phyloP scores from a whole-genome alignment of 305 asterid genomes.

The Fraxinus velutina region DNA sequence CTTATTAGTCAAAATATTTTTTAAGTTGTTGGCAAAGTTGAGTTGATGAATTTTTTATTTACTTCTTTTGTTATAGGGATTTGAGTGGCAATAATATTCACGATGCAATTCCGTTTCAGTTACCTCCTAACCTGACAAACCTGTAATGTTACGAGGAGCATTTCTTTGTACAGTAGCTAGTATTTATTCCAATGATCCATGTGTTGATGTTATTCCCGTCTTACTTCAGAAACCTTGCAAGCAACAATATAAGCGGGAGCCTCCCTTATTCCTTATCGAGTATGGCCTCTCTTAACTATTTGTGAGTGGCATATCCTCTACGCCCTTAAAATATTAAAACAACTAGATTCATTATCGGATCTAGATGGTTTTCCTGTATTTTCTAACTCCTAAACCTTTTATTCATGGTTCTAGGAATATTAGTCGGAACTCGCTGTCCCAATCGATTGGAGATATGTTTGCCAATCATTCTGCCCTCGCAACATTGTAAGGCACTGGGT shows the following conservation, averaged over 20 bases:
- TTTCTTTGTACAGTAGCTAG: slow-evolving; percentile 19
- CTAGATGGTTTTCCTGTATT: slow-evolving; percentile 19
- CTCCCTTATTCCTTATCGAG: slow-evolving; percentile 69
- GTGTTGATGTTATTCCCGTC: slow-evolving; percentile 20
- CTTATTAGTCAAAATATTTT: slow-evolving; percentile 2
- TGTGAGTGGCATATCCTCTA: slow-evolving; percentile 56
- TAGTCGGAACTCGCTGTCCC: slow-evolving; percentile 64
- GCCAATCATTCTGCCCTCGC: slow-evolving; percentile 57
- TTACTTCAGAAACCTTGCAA: slow-evolving; percentile 78
- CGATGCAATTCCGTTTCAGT: slow-evolving; percentile 76
- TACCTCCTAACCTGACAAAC: slow-evolving; percentile 80
- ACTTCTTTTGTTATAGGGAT: slow-evolving; percentile 54
- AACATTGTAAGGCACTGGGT: slow-evolving; percentile 55
- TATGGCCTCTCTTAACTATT: slow-evolving; percentile 56
- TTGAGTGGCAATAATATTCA: slow-evolving; percentile 79
- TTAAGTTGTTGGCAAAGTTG: not conserved
- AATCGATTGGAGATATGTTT: slow-evolving; percentile 77
- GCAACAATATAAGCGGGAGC: slow-evolving; percentile 70
- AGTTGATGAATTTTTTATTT: slow-evolving; percentile 1
- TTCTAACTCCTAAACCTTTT: slow-evolving; percentile 26
- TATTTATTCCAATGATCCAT: slow-evolving; percentile 13
- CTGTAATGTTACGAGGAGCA: slow-evolving; percentile 48
- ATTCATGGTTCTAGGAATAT: slow-evolving; percentile 56
- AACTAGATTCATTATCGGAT: slow-evolving; percentile 22
- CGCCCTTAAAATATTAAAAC: slow-evolving; percentile 1